A percentile compares a stretch with the other conserved stretches of the same genome.
phyloP scores from a whole-genome alignment of 2,329 filamentous ascomycete species.

The Aspergillus neoniger region DNA sequence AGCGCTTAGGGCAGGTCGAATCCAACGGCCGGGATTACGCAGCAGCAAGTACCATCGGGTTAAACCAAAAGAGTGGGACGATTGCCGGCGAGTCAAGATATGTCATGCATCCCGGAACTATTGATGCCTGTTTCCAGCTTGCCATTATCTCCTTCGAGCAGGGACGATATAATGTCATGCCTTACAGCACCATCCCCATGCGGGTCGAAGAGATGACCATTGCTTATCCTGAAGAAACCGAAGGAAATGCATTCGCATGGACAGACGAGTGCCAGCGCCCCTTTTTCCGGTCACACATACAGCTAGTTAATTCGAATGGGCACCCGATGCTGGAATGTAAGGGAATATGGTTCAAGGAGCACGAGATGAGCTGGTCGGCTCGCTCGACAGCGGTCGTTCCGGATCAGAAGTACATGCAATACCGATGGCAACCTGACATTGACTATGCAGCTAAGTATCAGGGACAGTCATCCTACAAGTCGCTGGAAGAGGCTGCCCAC shows the following conservation, averaged over 20 bases:
- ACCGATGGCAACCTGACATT: background rate
- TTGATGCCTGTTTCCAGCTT: background rate
- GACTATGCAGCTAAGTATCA: background rate
- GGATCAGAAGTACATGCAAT: background rate
- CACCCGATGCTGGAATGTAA: background rate
- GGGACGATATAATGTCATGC: background rate
- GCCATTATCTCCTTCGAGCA: background rate
- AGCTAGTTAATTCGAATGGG: background rate
- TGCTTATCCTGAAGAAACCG: background rate
- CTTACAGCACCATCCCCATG: background rate
- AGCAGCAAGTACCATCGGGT: background rate
- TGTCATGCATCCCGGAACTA: background rate
- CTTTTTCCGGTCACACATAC: background rate
- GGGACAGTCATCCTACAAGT: background rate
- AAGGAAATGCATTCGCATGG: background rate
- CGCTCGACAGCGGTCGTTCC: background rate
- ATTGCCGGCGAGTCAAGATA: background rate
- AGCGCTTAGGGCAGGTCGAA: background rate
- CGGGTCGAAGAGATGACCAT: background rate
- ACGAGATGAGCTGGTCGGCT: background rate
- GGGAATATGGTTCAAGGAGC: background rate
- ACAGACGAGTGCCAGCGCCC: background rate
- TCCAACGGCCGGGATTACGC: background rate
- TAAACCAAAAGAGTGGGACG: background rate
- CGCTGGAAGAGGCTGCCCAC: background rate